Evolutionary conservation across 148 eudicot species (phyloP).

Genomic region (Chenopodium album): DNA sequence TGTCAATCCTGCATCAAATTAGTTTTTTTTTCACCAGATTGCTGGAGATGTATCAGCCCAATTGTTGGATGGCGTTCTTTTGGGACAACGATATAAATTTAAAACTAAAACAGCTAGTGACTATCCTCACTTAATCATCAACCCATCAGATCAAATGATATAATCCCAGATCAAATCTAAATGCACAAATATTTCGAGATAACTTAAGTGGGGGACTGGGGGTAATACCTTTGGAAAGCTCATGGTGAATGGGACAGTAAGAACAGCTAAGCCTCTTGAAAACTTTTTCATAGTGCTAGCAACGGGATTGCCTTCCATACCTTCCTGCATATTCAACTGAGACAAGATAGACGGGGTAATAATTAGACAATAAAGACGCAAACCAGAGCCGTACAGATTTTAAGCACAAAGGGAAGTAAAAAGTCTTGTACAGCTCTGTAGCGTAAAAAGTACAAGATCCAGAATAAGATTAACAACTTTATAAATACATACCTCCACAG

Average conservation of each 20-base stretch:
- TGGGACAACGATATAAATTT: not conserved
- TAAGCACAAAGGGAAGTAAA: not conserved
- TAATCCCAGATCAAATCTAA: not conserved
- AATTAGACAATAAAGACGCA: not conserved
- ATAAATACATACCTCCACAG: slow-evolving; percentile 66
- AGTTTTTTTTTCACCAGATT: too few relatives aligned
- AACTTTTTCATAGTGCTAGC: slow-evolving; percentile 85
- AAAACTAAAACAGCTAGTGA: too few relatives aligned
- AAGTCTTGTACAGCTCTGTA: not conserved
- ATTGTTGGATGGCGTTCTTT: not conserved
- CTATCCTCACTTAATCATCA: not conserved
- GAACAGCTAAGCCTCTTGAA: slow-evolving; percentile 73
- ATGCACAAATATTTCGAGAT: not conserved
- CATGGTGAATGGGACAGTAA: slow-evolving; percentile 78
- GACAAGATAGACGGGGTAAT: slow-evolving; percentile 20
- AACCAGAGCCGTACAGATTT: not conserved
- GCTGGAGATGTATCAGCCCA: not conserved
- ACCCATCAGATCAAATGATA: not conserved
- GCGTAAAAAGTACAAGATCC: not conserved
- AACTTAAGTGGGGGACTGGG: not conserved
- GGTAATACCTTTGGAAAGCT: slow-evolving; percentile 70
- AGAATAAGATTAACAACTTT: not conserved
- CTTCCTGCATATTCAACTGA: slow-evolving; percentile 91
- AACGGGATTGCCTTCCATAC: slow-evolving; percentile 90
- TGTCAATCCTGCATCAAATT: not conserved